Base-by-base conservation (phyloP, 1,139 yeast species). In the Pichia cactophila region DNA sequence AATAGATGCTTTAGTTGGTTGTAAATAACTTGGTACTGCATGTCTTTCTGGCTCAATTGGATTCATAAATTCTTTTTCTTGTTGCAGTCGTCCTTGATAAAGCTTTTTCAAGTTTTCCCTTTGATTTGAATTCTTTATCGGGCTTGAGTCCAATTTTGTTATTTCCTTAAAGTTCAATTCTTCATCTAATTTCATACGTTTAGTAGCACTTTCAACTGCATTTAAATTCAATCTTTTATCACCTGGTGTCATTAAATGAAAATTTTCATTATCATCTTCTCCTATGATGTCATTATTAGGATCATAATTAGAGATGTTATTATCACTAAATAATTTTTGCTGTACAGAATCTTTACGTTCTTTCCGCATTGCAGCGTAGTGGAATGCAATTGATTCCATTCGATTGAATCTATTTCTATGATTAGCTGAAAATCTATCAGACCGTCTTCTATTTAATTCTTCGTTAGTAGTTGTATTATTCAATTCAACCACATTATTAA, bases 371-470 rank as follows among this genome's bases (percentile, higher is more conserved):
- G 67, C 66, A 1, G 68, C 66, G 47, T 65, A 64, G 47, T 65
- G 69, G 4, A 60, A 52, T 10, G 61, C 53, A n/a, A 66, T 65
- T 3, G 69, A 64, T 26, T 66, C 69, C 69, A 65, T 64, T 42
- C 61, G 56, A 44, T 55, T 58, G 43, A 66, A 65, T 38, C 61
- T 53, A 11, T 57, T 54, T 41, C 57, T 56, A 48, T 65, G 68
- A 5, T 55, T 56, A 16, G 43, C 48, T 6, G 61, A 50, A 49
- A 53, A 63, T 38, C 66, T 51, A 11, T 55, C 58, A 2, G 65
- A 61, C 2, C 57, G 57, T 43, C 64, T 50, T 47, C 62, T 54
- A 42, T 53, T 56, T 26, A 58, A 42, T 23, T 55, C 59, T 4
- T 54, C 60, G 44, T 60, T 58, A 3, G 57, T 56, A 2, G 59